phyloP scores from a whole-genome alignment of 2,329 filamentous ascomycete species.

The Aspergillus melleus region DNA sequence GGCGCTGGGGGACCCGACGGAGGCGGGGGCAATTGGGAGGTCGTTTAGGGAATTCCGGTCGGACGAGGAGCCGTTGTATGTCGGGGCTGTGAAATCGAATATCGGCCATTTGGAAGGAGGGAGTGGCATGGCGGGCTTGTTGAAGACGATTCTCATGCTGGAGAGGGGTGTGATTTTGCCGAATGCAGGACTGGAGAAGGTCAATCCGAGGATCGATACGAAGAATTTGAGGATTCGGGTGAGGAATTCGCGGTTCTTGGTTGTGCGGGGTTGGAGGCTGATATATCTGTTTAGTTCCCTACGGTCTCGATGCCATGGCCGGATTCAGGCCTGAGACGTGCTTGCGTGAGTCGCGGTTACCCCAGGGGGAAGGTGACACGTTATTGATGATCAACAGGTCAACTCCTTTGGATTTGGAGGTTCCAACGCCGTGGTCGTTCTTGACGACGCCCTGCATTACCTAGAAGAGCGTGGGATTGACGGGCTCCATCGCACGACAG shows the following conservation, averaged over 20 bases:
- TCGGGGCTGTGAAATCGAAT: conserved; percentile 21
- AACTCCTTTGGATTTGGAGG: conserved; percentile 42
- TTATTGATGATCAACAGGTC: conserved; percentile 14
- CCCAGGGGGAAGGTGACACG: too few relatives aligned
- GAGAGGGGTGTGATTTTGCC: conserved; percentile 46
- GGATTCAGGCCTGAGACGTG: conserved; percentile 21
- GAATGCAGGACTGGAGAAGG: conserved; percentile 42
- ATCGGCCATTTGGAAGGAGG: conserved; percentile 30
- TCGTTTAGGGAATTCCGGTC: conserved; percentile 8
- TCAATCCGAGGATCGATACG: conserved; percentile 37
- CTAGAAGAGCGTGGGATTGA: neutral
- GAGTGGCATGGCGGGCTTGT: conserved; percentile 40
- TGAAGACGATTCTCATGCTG: conserved; percentile 45
- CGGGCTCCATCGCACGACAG: neutral
- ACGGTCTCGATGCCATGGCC: conserved; percentile 22
- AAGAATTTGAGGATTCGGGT: conserved; percentile 32
- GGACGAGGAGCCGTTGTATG: neutral
- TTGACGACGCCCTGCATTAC: conserved; percentile 29
- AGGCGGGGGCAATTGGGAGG: conserved; percentile 11
- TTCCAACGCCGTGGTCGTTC: conserved; percentile 33
- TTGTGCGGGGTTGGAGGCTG: conserved; percentile 18
- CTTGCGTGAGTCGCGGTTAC: neutral
- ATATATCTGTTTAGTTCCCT: neutral
- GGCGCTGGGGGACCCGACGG: conserved; percentile 22
- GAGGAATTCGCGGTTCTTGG: too few relatives aligned